These are phyloP conservation scores for Inosperma sp. DNA, from an alignment of 768 basidiomycete species.

Conservation along the genomic window DNA sequence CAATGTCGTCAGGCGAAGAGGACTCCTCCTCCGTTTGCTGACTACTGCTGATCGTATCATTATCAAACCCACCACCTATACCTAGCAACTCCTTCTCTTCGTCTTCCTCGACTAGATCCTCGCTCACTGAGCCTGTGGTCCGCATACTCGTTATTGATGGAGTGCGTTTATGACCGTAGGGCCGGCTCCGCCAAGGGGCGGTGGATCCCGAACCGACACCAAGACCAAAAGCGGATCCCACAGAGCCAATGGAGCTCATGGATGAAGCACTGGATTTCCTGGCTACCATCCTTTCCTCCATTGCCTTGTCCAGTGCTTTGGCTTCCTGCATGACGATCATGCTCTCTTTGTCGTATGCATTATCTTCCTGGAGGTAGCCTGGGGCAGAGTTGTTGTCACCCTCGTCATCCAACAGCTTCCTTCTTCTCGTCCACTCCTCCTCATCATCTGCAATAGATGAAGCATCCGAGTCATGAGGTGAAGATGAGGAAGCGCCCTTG, in stretches of 20 bases:
- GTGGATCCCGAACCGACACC: slow-evolving; percentile 65
- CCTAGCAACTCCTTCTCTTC: slow-evolving; percentile 72
- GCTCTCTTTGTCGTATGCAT: slow-evolving; percentile 52
- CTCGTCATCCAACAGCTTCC: slow-evolving; percentile 57
- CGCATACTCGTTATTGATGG: slow-evolving; percentile 70
- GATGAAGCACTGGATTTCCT: slow-evolving; percentile 70
- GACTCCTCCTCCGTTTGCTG: slow-evolving; percentile 36
- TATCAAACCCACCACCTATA: slow-evolving; percentile 61
- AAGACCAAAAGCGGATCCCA: slow-evolving; percentile 42
- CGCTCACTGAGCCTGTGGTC: slow-evolving; percentile 69
- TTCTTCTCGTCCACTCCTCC: slow-evolving; percentile 75
- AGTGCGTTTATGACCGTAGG: slow-evolving; percentile 67
- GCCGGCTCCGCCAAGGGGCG: slow-evolving; percentile 61
- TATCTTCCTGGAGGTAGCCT: slow-evolving; percentile 44
- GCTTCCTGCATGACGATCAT: slow-evolving; percentile 68
- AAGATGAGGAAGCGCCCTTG: slow-evolving; percentile 31
- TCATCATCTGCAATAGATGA: slow-evolving; percentile 55
- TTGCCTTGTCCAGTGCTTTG: slow-evolving; percentile 77
- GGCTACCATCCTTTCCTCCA: slow-evolving; percentile 77
- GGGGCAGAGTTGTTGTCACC: too few species aligned
- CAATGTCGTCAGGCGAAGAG: slow-evolving; percentile 41
- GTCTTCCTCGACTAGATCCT: slow-evolving; percentile 77
- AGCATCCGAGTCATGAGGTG: slow-evolving; percentile 51
- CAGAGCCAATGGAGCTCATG: slow-evolving; percentile 38
- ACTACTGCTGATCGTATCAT: too few species aligned